Evolutionary conservation across 768 basidiomycete genomes (phyloP), one percentile per base, ranked within the genome.

Genomic region (Tricholomella constricta): DNA sequence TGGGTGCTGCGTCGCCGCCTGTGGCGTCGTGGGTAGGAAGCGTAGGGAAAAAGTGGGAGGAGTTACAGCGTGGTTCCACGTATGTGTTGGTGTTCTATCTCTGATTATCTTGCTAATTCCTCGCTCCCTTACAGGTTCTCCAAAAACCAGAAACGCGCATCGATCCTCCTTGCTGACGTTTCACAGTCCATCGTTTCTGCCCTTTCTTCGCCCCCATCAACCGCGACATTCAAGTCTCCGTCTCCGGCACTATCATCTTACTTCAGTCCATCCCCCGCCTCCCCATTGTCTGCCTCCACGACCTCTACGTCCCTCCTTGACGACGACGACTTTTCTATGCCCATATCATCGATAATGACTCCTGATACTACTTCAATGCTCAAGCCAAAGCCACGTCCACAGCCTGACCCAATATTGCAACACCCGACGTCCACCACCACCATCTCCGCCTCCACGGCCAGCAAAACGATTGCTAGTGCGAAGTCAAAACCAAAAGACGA

Each of bases 71-170:
- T 15, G 75, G 75, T 50, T 70, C 78, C 34, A 79, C 79, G 85
- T 87, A 35, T n/a, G 35, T 55, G 56, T 56, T 38, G n/a, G n/a
- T n/a, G 26, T 9, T 3, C 48, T 34, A 7, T 19, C 20, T 19
- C 23, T 35, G 12, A n/a, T n/a, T n/a, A n/a, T n/a, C n/a, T n/a
- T n/a, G n/a, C n/a, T n/a, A n/a, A n/a, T n/a, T n/a, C n/a, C n/a
- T n/a, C n/a, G n/a, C n/a, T n/a, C n/a, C n/a, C 49, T 11, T 38
- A 19, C 55, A 89, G 88, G n/a, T 79, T 89, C 61, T 72, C 82
- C 15, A 87, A 84, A 59, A 76, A 72, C 60, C 85, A 85, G 53
- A 88, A 86, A 68, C 83, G 86, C 19, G 87, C 87, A 0, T 86
- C 87, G 0, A 58, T 80, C 1, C 74, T 89, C 26, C 63, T 89